phyloP scores from a whole-genome alignment of 148 eudicot species.

The Silene latifolia region DNA sequence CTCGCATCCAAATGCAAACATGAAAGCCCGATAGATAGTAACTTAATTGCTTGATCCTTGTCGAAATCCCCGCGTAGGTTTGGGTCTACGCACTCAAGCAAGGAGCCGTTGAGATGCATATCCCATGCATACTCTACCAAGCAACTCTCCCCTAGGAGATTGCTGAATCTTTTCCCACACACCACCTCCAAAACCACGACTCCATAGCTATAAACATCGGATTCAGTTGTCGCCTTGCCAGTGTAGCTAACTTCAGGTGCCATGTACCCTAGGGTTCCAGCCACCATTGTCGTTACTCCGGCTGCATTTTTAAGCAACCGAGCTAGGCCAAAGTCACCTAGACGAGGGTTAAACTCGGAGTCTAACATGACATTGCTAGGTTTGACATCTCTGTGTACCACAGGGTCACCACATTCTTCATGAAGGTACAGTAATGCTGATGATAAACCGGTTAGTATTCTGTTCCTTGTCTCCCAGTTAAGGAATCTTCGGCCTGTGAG shows the following conservation, averaged over 20 bases:
- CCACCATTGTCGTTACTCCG: slow-evolving; percentile 59
- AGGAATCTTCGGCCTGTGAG: slow-evolving; percentile 33
- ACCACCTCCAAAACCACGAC: slow-evolving; percentile 65
- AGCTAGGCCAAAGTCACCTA: slow-evolving; percentile 77
- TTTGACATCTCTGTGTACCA: slow-evolving; percentile 73
- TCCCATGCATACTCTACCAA: slow-evolving; percentile 54
- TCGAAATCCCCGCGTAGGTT: slow-evolving; percentile 32
- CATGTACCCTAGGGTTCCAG: slow-evolving; percentile 71
- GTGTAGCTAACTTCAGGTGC: slow-evolving; percentile 79
- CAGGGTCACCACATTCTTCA: slow-evolving; percentile 64
- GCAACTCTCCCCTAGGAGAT: slow-evolving; percentile 53
- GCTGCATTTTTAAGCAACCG: slow-evolving; percentile 42
- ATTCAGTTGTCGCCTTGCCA: slow-evolving; percentile 63
- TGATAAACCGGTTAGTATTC: slow-evolving; percentile 50
- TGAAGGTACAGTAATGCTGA: slow-evolving; percentile 59
- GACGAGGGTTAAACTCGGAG: slow-evolving; percentile 47
- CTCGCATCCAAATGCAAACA: slow-evolving; percentile 55
- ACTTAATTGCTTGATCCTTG: slow-evolving; percentile 37
- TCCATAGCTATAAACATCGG: slow-evolving; percentile 74
- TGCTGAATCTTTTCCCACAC: slow-evolving; percentile 57
- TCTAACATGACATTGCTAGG: slow-evolving; percentile 76
- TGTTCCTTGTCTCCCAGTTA: slow-evolving; percentile 40
- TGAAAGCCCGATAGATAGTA: slow-evolving; percentile 40
- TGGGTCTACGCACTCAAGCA: slow-evolving; percentile 40
- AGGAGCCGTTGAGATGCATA: slow-evolving; percentile 27